Evolutionary conservation across 1,284 basidiomycete genomes (phyloP).

Genomic region (Vanrija sp.): DNA sequence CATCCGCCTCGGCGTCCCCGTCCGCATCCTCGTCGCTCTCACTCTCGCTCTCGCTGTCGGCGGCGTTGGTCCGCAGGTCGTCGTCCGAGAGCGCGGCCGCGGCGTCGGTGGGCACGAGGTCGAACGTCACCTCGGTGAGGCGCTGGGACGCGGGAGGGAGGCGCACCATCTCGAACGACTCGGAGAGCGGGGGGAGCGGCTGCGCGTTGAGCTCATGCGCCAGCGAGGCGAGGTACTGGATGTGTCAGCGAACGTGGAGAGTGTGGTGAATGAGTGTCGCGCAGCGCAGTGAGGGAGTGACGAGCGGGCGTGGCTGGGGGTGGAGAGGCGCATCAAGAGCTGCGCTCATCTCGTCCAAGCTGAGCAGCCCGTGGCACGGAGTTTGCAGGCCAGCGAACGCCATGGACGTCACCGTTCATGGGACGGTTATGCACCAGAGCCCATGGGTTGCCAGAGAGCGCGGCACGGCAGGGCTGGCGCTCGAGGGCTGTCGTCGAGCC

Average conservation of each 20-base stretch:
- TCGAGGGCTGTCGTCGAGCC: no score
- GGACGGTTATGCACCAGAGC: no score
- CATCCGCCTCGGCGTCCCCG: slow-evolving; percentile 22
- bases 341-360: no score
- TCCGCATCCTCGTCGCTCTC: slow-evolving; percentile 13
- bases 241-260: no score
- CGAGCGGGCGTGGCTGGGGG: background rate
- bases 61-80: slow-evolving; percentile 20
- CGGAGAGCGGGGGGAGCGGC: slow-evolving; percentile 86
- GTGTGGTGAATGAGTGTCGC: background rate
- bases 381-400: no score
- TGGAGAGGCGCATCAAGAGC: no score
- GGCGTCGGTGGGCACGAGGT: slow-evolving; percentile 83
- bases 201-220: slow-evolving; percentile 85
- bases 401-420: no score
- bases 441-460: no score
- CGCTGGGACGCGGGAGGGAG: slow-evolving; percentile 72
- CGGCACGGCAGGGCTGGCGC: no score
- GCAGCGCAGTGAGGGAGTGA: slow-evolving; percentile 2
- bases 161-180: slow-evolving; percentile 82
- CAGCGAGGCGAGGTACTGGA: slow-evolving; percentile 78
- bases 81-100: slow-evolving; percentile 16
- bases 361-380: no score
- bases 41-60: slow-evolving; percentile 21
- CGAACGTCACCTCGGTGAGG: slow-evolving; percentile 86